These are phyloP conservation scores for Lenwebbia sp. DNA, from an alignment of 345 rosid genomes.

Conservation along the genomic window DNA sequence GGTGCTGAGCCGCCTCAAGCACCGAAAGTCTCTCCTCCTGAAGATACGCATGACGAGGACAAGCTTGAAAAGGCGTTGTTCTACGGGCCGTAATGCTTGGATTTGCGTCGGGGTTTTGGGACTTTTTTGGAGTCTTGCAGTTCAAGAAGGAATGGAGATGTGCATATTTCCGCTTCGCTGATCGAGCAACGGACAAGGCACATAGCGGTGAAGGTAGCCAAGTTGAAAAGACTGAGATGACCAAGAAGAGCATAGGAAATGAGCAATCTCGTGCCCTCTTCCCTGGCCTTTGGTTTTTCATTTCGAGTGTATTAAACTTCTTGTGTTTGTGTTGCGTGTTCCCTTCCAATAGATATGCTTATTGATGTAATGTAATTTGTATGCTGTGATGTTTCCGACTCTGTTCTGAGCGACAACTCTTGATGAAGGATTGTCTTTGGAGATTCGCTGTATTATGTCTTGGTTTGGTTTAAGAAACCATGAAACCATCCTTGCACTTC, in stretches of 20 bases:
- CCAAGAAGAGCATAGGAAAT: accelerated
- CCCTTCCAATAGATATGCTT: neutral
- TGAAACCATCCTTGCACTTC: too few relatives aligned
- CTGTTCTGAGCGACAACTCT: neutral
- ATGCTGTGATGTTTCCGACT: neutral
- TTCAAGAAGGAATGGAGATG: neutral
- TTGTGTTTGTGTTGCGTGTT: neutral
- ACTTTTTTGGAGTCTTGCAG: neutral
- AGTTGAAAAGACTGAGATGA: accelerated
- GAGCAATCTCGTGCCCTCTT: too few relatives aligned
- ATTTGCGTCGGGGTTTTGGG: neutral
- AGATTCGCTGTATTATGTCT: accelerated
- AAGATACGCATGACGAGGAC: neutral
- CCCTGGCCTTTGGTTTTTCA: neutral
- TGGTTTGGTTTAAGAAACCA: too few relatives aligned
- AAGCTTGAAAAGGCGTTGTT: accelerated
- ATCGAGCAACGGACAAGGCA: accelerated
- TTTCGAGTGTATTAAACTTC: neutral
- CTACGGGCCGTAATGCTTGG: neutral
- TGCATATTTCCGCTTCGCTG: neutral
- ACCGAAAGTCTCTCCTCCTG: neutral
- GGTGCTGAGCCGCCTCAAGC: neutral
- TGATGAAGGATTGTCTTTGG: too few relatives aligned
- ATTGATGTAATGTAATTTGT: neutral
- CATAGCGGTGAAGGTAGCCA: accelerated